Base-by-base conservation (phyloP, 1,284 basidiomycete genomes). In the Takashimella tepidaria region DNA sequence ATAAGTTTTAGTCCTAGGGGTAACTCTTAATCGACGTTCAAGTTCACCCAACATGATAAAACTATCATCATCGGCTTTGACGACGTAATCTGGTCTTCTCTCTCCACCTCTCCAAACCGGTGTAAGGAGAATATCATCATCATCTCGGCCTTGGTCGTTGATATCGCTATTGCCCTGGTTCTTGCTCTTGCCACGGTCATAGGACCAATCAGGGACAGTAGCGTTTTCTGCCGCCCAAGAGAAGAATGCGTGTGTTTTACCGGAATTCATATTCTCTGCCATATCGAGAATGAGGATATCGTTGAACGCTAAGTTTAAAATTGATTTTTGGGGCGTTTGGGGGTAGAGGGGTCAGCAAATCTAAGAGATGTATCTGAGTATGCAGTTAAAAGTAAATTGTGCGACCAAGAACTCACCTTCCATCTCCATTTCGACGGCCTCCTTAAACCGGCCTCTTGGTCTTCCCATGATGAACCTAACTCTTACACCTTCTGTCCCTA, bases 31-130 rank as follows among this genome's bases (percentile, higher is more conserved):
- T 31, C 89, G 82, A 13, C 88, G 82, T 74, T 97, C 92, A 13
- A 97, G 79, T 75, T 97, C 92, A 5, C 89, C 88, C 22, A 97
- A 81, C 82, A 95, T 92, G 53, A 96, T 83, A 68, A 97, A 95
- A 11, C 89, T 83, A 72, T 97, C 92, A 66, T 97, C 92, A 72
- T 97, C 92, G 1, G 87, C 88, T 76, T 97, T 97, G 63, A 88
- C 83, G 40, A 97, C 84, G 66, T 85, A 96, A 68, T 95, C 89
- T 8, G 91, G 90, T 41, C 84, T 80, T 43, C 58, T 62, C 49
- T 73, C 72, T 3, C 73, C 69, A n/a, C 49, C 53, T 37, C 31
- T 37, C 31, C 31, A 37, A 56, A 62, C 68, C 2, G 69, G 50
- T 1, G 67, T 62, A 24, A 56, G 20, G 20, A 50, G 19, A 21